Evolutionary conservation across 73 alveolate species (phyloP).

Genomic region (Effrenium voratum): DNA sequence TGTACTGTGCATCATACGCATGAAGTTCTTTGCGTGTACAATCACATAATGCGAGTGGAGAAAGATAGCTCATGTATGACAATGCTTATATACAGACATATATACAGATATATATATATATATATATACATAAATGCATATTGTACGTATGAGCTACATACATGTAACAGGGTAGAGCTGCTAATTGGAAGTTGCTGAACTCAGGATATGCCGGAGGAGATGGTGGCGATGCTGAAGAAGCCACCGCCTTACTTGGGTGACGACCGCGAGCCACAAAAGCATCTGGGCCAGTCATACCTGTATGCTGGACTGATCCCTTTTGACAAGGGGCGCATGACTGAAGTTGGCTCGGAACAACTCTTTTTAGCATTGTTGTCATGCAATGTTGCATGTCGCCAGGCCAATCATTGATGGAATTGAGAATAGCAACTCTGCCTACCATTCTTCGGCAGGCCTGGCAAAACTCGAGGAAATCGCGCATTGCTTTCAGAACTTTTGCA

Average conservation of each 20-base stretch:
- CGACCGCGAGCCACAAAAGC: background rate
- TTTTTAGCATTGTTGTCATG: too few relatives aligned
- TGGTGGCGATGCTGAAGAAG: constrained; percentile 1
- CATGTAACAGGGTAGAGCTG: background rate
- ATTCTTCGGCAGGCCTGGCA: background rate
- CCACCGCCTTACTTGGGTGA: background rate
- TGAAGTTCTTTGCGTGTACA: too few relatives aligned
- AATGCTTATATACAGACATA: background rate
- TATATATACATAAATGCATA: background rate
- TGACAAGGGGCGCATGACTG: too few relatives aligned
- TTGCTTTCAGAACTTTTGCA: too few relatives aligned
- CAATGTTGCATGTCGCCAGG: too few relatives aligned
- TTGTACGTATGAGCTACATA: background rate
- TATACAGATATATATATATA: background rate
- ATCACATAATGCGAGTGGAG: too few relatives aligned
- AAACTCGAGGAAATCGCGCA: too few relatives aligned
- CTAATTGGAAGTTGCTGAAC: too few relatives aligned
- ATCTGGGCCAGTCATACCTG: background rate
- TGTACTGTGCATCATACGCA: too few relatives aligned
- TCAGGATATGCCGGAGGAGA: constrained; percentile 3
- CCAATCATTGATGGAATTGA: constrained; percentile 8
- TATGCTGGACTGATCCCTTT: background rate
- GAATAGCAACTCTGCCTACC: constrained; percentile 1
- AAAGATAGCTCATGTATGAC: too few relatives aligned
- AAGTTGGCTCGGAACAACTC: too few relatives aligned